Evolutionary conservation across 208 protist species (phyloP), one percentile per base, ranked within the genome.

Genomic region (Vickermania ingenoplastis): DNA sequence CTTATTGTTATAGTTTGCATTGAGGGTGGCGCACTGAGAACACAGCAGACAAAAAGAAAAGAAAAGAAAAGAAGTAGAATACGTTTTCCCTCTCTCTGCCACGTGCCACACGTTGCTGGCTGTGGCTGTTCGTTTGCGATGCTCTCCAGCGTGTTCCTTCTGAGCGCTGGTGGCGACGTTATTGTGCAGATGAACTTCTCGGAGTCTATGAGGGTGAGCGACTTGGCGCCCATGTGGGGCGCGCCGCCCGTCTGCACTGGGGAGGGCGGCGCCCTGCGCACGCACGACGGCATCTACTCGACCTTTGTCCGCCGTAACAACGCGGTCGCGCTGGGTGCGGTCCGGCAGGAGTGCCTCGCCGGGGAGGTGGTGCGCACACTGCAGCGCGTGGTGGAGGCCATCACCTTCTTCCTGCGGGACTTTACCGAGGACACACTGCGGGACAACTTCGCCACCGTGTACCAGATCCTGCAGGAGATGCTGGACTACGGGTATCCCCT

Each of bases 401-500:
- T 97, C 5, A 73, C 82, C 27, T 41, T 58, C n/a, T 96, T 95
- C 63, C 59, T 96, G 24, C 79, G 77, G 24, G 77, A 86, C 53
- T 30, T 96, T 1, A 80, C 75, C 0, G 88, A 96, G 64, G 73
- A 75, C 53, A 86, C 75, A 0, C 51, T 97, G 24, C 71, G 89
- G 2, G 86, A 96, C 41, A 91, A 96, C 63, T 97, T 97, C 59
- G 90, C 91, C 2, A 71, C 80, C 27, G 79, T 94, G 11, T 97
- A 92, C 67, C 89, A 97, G 69, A 63, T 97, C 1, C 67, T 97
- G 31, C 86, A 96, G 61, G 90, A 97, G 72, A 75, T 96, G 26
- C 71, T 96, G 50, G 89, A 97, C 69, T 83, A 90, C 63, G 93
- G 93, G 7, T 96, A 95, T 63, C 93, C 93, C 11, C 68, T 96